A percentile compares a stretch with the other conserved stretches of the same genome.
phyloP scores from a whole-genome alignment of 192 early-diverging fungal genomes.

The Entomortierella chlamydospora region DNA sequence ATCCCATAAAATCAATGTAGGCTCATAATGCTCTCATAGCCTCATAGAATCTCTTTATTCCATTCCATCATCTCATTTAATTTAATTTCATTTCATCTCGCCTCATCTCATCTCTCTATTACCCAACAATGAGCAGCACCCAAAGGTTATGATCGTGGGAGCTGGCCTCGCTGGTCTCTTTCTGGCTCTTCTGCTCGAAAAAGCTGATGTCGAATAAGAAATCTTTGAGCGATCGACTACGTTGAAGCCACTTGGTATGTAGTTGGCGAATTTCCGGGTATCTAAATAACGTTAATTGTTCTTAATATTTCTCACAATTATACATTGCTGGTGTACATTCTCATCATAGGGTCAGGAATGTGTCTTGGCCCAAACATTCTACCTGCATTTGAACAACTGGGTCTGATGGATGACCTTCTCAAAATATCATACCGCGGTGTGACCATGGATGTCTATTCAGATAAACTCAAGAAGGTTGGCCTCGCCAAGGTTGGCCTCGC shows the following conservation, averaged over 20 bases:
- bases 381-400: slow-evolving; percentile 27
- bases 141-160: slow-evolving; percentile 22
- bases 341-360: slow-evolving; percentile 18
- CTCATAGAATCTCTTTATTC: too few relatives aligned
- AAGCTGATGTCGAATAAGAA: slow-evolving; percentile 15
- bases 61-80: too few relatives aligned
- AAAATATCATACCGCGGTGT: not conserved
- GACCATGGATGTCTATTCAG: slow-evolving; percentile 21
- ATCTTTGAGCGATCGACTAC: slow-evolving; percentile 24
- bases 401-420: slow-evolving; percentile 18
- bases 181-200: slow-evolving; percentile 18
- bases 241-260: slow-evolving; percentile 12
- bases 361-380: slow-evolving; percentile 15
- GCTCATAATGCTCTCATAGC: too few relatives aligned
- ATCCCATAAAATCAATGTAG: too few relatives aligned
- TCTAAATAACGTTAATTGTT: too few relatives aligned
- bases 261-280: not conserved
- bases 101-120: not conserved
- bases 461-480: slow-evolving; percentile 9
- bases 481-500: not conserved
- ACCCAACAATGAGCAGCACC: not conserved
- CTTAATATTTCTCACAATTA: too few relatives aligned
- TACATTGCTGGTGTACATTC: not conserved
- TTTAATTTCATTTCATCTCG: not conserved
- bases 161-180: slow-evolving; percentile 28